Conservation (phyloP, 1,284 basidiomycete genomes). For the Pterulicium gracile region DNA sequence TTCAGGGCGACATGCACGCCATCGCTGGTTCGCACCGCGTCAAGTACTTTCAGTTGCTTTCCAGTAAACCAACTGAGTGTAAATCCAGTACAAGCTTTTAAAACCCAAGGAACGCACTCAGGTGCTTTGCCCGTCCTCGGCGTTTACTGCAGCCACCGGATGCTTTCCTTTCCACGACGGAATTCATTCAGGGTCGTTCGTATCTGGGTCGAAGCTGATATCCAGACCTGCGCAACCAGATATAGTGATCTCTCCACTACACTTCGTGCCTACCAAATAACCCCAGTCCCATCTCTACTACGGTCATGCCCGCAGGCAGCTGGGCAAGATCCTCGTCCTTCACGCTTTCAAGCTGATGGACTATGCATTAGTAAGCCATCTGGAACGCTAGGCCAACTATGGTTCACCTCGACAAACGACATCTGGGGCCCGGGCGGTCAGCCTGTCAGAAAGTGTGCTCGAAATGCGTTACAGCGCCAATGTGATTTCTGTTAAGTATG, state of each 20-base stretch:
- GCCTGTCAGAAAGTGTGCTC: too few relatives aligned
- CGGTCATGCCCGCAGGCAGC: not conserved
- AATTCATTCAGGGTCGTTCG: conserved; percentile 22
- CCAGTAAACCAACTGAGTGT: not conserved
- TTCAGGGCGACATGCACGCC: conserved; percentile 20
- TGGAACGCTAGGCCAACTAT: too few relatives aligned
- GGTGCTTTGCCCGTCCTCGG: conserved; percentile 13
- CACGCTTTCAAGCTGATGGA: too few relatives aligned
- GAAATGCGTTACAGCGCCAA: too few relatives aligned
- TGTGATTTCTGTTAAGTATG: too few relatives aligned
- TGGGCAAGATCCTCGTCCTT: too few relatives aligned
- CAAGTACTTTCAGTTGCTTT: conserved; percentile 13
- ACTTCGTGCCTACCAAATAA: not conserved
- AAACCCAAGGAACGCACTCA: conserved; percentile 1
- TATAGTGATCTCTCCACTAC: conserved; percentile 20
- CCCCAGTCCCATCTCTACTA: conserved; percentile 1
- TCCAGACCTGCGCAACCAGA: conserved; percentile 19
- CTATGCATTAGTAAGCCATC: too few relatives aligned
- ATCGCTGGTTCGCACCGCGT: conserved; percentile 21
- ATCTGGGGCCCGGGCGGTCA: too few relatives aligned
- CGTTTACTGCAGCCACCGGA: conserved; percentile 5
- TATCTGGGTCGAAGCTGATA: conserved; percentile 25
- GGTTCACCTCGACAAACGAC: too few relatives aligned
- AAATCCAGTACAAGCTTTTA: conserved; percentile 7
- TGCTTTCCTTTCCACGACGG: conserved; percentile 21